These are phyloP conservation scores for Viridothelium virens DNA, from an alignment of 495 filamentous ascomycete species.

Conservation along the genomic window DNA sequence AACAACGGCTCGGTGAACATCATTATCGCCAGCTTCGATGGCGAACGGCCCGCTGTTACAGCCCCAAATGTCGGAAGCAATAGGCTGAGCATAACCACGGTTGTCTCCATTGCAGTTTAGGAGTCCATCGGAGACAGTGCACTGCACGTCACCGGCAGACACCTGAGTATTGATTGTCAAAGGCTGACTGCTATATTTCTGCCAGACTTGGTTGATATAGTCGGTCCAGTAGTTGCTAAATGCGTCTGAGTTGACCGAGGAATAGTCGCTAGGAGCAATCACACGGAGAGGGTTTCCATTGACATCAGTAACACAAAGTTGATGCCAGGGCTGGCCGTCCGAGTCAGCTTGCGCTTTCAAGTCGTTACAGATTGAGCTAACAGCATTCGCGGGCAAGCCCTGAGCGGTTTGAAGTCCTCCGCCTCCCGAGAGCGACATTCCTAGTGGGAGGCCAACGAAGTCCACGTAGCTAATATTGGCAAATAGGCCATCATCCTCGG, in stretches of 20 bases:
- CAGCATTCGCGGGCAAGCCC: constrained; percentile 31
- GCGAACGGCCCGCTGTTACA: constrained; percentile 44
- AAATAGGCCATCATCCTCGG: constrained; percentile 33
- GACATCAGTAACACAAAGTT: constrained; percentile 31
- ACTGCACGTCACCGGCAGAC: constrained; percentile 34
- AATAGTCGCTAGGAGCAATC: constrained; percentile 35
- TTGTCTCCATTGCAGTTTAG: constrained; percentile 38
- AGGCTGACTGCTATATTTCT: constrained; percentile 32
- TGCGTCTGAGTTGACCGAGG: constrained; percentile 26
- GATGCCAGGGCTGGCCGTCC: constrained; percentile 38
- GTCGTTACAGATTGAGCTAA: constrained; percentile 35
- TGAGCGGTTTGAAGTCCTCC: constrained; percentile 32
- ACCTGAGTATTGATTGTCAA: constrained; percentile 39
- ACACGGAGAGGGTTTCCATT: constrained; percentile 36
- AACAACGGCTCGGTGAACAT: constrained; percentile 41
- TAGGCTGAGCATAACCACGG: constrained; percentile 37
- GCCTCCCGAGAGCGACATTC: constrained; percentile 33
- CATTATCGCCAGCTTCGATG: constrained; percentile 34
- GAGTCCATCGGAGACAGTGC: constrained; percentile 32
- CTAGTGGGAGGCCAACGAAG: constrained; percentile 41
- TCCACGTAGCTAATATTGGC: constrained; percentile 45
- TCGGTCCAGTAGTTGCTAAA: constrained; percentile 35
- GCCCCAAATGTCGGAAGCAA: constrained; percentile 39
- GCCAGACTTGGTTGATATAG: constrained; percentile 41
- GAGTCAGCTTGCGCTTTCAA: constrained; percentile 29